phyloP scores from a whole-genome alignment of 2,329 filamentous ascomycete genomes.

The Exserohilum turcica region DNA sequence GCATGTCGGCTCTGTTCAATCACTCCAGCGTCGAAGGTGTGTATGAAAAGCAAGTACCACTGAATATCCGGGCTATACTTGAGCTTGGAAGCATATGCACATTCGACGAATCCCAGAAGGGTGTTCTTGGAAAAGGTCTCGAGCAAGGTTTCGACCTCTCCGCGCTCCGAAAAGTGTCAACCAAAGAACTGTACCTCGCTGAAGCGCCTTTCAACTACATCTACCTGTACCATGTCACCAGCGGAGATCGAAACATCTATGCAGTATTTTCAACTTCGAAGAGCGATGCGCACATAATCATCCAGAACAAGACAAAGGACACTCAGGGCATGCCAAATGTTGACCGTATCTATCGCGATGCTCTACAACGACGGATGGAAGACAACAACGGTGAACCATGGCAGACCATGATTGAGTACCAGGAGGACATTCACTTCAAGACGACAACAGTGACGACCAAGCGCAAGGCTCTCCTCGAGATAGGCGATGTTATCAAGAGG shows the following conservation, averaged over 20 bases:
- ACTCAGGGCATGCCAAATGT: conserved; percentile 87
- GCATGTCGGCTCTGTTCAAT: conserved; percentile 81
- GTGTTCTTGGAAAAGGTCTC: conserved; percentile 87
- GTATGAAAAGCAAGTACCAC: conserved; percentile 90
- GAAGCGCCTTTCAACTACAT: conserved; percentile 78
- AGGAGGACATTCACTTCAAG: conserved; percentile 83
- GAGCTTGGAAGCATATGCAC: conserved; percentile 90
- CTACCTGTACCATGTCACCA: conserved; percentile 89
- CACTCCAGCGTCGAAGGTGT: conserved; percentile 96
- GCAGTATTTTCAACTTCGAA: conserved; percentile 86
- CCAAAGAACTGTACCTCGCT: conserved; percentile 76
- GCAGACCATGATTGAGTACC: conserved; percentile 84
- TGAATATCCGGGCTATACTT: conserved; percentile 84
- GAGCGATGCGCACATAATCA: conserved; percentile 80
- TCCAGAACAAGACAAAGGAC: conserved; percentile 83
- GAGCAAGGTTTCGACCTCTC: conserved; percentile 92
- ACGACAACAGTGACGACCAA: conserved; percentile 86
- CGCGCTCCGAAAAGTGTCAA: conserved; percentile 69
- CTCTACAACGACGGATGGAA: conserved; percentile 67
- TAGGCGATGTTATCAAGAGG: conserved; percentile 87
- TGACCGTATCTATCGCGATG: conserved; percentile 82
- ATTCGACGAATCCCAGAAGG: conserved; percentile 87
- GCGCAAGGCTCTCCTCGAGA: conserved; percentile 84
- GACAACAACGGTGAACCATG: conserved; percentile 72
- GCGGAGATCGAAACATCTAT: conserved; percentile 91